Conservation (phyloP, 352 stramenopile genomes). For the Pythium phragmiticola region DNA sequence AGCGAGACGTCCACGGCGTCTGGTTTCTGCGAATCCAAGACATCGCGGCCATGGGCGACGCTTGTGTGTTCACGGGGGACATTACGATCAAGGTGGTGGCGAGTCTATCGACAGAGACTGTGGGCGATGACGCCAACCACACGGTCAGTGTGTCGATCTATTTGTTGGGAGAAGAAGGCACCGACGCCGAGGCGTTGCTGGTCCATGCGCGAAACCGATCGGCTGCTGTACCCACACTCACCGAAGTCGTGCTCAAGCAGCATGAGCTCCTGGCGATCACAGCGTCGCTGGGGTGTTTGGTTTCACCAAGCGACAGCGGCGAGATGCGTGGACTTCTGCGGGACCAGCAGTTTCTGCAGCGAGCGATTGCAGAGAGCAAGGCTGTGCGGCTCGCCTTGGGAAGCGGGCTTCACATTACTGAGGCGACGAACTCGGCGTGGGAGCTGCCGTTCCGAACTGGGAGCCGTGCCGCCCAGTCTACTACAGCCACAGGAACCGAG, state of each 20-base stretch:
- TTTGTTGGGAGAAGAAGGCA: conserved; percentile 11
- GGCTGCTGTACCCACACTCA: neutral
- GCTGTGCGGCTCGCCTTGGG: conserved; percentile 31
- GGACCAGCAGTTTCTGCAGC: conserved; percentile 35
- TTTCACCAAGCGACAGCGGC: conserved; percentile 1
- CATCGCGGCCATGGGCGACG: conserved; percentile 16
- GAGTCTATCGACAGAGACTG: too few species aligned
- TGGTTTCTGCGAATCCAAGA: conserved; percentile 28
- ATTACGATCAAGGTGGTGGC: conserved; percentile 3
- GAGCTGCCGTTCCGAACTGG: conserved; percentile 17
- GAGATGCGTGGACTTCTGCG: conserved; percentile 27
- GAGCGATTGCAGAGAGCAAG: conserved; percentile 33
- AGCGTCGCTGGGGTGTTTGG: neutral
- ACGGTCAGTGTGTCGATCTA: conserved; percentile 22
- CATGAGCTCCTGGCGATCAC: conserved; percentile 12
- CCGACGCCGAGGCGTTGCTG: conserved; percentile 11
- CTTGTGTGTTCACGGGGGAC: conserved; percentile 22
- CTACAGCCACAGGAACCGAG: neutral
- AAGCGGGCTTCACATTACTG: conserved; percentile 22
- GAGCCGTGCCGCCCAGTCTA: neutral
- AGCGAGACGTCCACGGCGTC: conserved; percentile 17
- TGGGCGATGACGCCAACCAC: neutral
- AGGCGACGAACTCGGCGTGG: conserved; percentile 7
- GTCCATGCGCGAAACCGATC: conserved; percentile 22
- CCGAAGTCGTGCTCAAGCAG: conserved; percentile 10